Percentiles rank a stretch among this genome's conserved stretches.
Conservation (phyloP, 345 rosid genomes). For the Turnera subulata region DNA sequence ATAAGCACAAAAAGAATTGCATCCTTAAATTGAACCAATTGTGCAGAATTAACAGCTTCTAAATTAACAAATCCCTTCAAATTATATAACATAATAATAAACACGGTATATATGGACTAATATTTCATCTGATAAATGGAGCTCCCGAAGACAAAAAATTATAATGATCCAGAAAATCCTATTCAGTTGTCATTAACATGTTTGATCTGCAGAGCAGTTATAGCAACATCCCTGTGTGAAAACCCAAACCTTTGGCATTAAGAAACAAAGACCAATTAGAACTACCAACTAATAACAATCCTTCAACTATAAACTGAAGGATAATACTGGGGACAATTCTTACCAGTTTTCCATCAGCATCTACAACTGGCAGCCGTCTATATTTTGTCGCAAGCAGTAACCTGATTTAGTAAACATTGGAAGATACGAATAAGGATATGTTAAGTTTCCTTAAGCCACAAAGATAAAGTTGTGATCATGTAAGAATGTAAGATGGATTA, state of each 20-base stretch:
- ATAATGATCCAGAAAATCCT: constrained; percentile 15
- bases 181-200: constrained; percentile 32
- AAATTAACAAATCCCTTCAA: too few species aligned
- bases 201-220: constrained; percentile 68
- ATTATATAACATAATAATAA: too few species aligned
- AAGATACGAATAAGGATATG: background rate
- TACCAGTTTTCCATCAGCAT: constrained; percentile 69
- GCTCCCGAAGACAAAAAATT: background rate
- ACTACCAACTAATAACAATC: background rate
- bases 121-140: too few species aligned
- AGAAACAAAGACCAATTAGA: constrained; percentile 11
- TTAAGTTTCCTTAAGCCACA: background rate
- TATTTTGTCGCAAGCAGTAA: constrained; percentile 86
- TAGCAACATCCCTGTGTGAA: constrained; percentile 62
- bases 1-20: too few species aligned
- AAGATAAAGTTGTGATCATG: too few species aligned
- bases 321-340: constrained; percentile 20
- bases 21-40: too few species aligned
- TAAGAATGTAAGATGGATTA: too few species aligned
- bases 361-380: constrained; percentile 83
- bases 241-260: constrained; percentile 61
- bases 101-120: too few species aligned
- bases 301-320: background rate
- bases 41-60: too few species aligned
- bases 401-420: constrained; percentile 42